These are phyloP conservation scores for Miscanthus sacchariflorus DNA, from an alignment of 202 grass and related monocot species.

Conservation along the genomic window DNA sequence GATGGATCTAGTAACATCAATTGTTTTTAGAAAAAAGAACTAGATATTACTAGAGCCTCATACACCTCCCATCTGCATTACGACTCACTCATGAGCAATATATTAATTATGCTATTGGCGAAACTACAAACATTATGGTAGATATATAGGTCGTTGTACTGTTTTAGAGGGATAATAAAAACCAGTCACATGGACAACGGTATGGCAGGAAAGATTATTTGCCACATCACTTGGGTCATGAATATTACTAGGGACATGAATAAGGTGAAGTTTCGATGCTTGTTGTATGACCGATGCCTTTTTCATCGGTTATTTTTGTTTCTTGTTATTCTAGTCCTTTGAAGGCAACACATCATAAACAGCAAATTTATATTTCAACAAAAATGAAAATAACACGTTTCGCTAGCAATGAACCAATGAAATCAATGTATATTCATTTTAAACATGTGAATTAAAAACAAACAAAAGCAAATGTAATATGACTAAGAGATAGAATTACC, in stretches of 20 bases:
- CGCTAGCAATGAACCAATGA: not conserved
- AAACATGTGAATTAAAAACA: not conserved
- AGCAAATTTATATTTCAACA: not conserved
- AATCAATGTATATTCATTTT: not conserved
- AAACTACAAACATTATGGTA: no score
- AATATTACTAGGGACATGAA: not conserved
- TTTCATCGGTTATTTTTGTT: not conserved
- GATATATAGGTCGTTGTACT: no score
- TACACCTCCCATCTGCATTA: no score
- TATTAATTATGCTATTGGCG: no score
- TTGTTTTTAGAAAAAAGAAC: not conserved
- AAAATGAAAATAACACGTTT: conserved; percentile 1
- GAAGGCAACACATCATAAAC: not conserved
- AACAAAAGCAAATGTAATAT: conserved; percentile 15
- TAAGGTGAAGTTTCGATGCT: not conserved
- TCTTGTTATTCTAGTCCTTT: not conserved
- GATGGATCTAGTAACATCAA: not conserved
- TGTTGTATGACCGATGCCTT: not conserved
- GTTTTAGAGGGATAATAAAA: no score
- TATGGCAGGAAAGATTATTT: not conserved
- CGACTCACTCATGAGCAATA: no score
- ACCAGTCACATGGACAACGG: not conserved
- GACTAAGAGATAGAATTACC: conserved; percentile 40
- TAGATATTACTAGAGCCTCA: no score
- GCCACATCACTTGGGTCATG: not conserved